Base-by-base conservation (phyloP, 768 basidiomycete genomes). In the Leccinum uliginosum region DNA sequence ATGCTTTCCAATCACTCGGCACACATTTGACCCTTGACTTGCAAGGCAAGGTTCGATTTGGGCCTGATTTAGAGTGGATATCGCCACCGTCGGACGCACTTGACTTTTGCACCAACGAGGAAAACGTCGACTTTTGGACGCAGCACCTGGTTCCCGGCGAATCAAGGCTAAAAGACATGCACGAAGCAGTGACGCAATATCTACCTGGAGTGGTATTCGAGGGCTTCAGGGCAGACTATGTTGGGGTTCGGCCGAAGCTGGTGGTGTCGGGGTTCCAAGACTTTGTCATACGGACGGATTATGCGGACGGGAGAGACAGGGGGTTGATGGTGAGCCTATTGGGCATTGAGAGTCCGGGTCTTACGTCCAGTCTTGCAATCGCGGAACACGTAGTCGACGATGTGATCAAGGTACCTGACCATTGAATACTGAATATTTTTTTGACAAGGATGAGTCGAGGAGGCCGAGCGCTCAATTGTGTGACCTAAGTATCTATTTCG, bases 41-140 rank as follows among this genome's bases (percentile, higher is more conserved):
- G 59, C 80, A 87, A 49, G 89, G 91, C 0, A 87, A 89, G 59
- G 80, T 98, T 52, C 83, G 84, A 29, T 98, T 98, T 71, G 96
- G 96, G 0, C 96, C 96, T 5, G 93, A 98, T 66, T 78, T 97
- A 15, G 88, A 97, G 68, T 92, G 91, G 89, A 77, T 97, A 62
- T 75, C 80, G 3, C 83, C 86, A 3, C 80, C 81, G 24, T 56
- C 69, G 6, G 48, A 61, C 21, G 61, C 65, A 50, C 53, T 51
- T 6, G 65, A 69, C 19, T 69, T 69, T 24, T 67, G 72, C 24
- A 46, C 23, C 32, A 59, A 76, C 35, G 70, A 79, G 55, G 76
- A 78, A 19, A 80, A 82, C 32, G 73, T 77, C 1, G 88, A 94
- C 59, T 94, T 91, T 66, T 97, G 94, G 94, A 76, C 71, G 23